These are phyloP conservation scores for Plasmodium coatneyi DNA, from an alignment of 169 alveolate genomes.

Conservation along the genomic window DNA sequence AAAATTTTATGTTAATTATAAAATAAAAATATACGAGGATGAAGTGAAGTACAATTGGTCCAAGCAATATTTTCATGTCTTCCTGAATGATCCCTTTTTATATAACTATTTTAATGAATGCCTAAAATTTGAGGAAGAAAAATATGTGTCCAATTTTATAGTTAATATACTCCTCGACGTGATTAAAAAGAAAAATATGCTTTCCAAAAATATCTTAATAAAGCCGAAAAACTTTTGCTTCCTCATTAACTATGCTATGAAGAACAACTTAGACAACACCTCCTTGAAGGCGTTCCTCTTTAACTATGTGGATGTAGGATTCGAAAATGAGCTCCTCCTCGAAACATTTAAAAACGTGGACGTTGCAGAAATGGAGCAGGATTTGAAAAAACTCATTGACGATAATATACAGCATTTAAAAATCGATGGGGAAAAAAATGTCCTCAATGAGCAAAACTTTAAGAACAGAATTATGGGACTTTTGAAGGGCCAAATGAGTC, in stretches of 20 bases:
- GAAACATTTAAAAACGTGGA: slow-evolving; percentile 1
- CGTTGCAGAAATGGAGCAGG: background rate
- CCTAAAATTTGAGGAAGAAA: slow-evolving; percentile 54
- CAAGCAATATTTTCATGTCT: slow-evolving; percentile 64
- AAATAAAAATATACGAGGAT: slow-evolving; percentile 73
- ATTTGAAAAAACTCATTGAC: slow-evolving; percentile 36
- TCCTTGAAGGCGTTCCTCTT: slow-evolving; percentile 9
- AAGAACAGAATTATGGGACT: slow-evolving; percentile 72
- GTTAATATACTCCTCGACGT: slow-evolving; percentile 63
- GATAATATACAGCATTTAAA: slow-evolving; percentile 29
- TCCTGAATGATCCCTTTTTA: slow-evolving; percentile 71
- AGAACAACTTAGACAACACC: slow-evolving; percentile 48
- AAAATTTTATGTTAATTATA: slow-evolving; percentile 72
- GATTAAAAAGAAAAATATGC: slow-evolving; percentile 41
- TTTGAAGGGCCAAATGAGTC: slow-evolving; percentile 23
- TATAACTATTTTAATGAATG: slow-evolving; percentile 70
- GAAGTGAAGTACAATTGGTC: slow-evolving; percentile 68
- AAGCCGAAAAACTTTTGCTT: slow-evolving; percentile 60
- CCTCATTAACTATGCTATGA: slow-evolving; percentile 34
- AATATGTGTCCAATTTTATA: slow-evolving; percentile 62
- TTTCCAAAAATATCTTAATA: slow-evolving; percentile 59
- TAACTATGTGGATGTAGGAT: slow-evolving; percentile 37
- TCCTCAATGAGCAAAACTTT: slow-evolving; percentile 58
- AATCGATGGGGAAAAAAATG: slow-evolving; percentile 4
- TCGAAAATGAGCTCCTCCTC: slow-evolving; percentile 14